phyloP scores from a whole-genome alignment of 345 rosid species.

The Erucastrum elatum region DNA sequence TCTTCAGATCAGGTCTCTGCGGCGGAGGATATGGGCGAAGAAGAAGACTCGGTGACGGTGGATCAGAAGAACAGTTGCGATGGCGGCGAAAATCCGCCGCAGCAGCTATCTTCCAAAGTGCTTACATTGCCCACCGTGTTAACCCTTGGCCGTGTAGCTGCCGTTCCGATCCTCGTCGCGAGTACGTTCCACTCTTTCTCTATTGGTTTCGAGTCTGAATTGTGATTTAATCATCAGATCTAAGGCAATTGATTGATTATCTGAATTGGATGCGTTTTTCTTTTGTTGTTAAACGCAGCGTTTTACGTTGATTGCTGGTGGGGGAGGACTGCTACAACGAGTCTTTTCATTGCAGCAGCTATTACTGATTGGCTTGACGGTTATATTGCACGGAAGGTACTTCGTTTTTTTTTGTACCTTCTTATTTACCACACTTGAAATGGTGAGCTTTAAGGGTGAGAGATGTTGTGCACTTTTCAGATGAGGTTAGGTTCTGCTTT shows the following conservation, averaged over 20 bases:
- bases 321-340: conserved; percentile 91
- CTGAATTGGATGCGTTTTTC: background rate
- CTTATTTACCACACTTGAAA: background rate
- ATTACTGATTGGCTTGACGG: conserved; percentile 99
- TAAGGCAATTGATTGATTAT: background rate
- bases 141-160: conserved; percentile 93
- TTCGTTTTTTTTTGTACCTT: background rate
- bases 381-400: conserved; percentile 90
- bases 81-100: conserved; percentile 30
- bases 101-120: conserved; percentile 49
- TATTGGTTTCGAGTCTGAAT: background rate
- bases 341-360: conserved; percentile 91
- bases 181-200: conserved; percentile 46
- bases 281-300: conserved; percentile 45
- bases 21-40: conserved; percentile 55
- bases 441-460: conserved; percentile 4
- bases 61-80: conserved; percentile 35
- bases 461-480: conserved; percentile 49
- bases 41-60: conserved; percentile 35
- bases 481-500: conserved; percentile 82
- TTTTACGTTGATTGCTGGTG: conserved; percentile 87
- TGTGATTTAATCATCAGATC: background rate
- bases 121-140: conserved; percentile 88
- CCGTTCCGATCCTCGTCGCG: conserved; percentile 79
- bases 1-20: conserved; percentile 32